A percentile compares a stretch with the other conserved stretches of the same genome.
phyloP scores from a whole-genome alignment of 1,284 basidiomycete genomes.

The Veloboletus limbatus region DNA sequence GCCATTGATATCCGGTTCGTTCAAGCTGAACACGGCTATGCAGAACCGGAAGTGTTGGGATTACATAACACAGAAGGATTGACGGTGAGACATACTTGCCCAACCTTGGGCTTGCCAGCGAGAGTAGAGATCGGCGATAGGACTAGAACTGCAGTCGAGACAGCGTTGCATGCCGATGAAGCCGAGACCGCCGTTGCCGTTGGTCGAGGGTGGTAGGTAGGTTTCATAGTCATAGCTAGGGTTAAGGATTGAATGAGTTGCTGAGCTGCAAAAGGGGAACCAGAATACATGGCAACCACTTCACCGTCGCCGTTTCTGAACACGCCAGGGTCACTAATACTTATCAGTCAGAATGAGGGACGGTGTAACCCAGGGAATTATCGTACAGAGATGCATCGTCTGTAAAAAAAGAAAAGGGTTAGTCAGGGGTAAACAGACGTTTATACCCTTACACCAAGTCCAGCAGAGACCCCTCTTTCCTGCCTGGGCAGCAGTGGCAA shows the following conservation, averaged over 20 bases:
- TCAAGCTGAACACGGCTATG: constrained; percentile 38
- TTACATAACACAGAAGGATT: neutral
- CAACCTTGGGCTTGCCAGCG: constrained; percentile 34
- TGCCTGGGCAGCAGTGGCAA: constrained; percentile 14
- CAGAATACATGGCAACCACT: constrained; percentile 35
- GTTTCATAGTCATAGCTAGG: constrained; percentile 40
- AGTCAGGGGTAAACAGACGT: neutral
- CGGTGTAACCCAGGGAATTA: neutral
- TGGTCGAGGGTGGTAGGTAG: constrained; percentile 32
- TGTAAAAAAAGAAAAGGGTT: constrained; percentile 10
- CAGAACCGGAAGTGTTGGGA: neutral
- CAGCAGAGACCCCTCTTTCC: constrained; percentile 26
- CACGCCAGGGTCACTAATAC: constrained; percentile 30
- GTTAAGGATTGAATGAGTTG: neutral
- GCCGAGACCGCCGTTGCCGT: constrained; percentile 32
- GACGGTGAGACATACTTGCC: constrained; percentile 23
- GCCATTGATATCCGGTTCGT: constrained; percentile 35
- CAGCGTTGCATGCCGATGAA: constrained; percentile 44
- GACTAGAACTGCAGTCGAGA: constrained; percentile 37
- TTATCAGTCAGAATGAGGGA: neutral
- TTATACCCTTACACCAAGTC: constrained; percentile 22
- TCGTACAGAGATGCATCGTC: constrained; percentile 23
- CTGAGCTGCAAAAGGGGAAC: neutral
- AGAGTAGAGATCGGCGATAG: constrained; percentile 31
- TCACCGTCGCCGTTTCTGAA: constrained; percentile 29